phyloP scores from a whole-genome alignment of 108 stramenopile genomes.

The Pseudonitzschia delicatissima region DNA sequence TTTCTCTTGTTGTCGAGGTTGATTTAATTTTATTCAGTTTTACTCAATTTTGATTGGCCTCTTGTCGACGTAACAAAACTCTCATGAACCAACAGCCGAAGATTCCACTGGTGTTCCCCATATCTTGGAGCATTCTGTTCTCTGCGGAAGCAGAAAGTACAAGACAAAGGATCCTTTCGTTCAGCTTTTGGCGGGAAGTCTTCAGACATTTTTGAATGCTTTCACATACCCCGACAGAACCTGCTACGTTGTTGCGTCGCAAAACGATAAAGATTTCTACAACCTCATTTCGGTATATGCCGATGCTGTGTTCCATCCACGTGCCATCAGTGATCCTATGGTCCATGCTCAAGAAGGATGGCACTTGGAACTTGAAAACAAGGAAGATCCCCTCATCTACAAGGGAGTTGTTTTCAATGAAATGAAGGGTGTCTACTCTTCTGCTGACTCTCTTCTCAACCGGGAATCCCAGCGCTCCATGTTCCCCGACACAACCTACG shows the following conservation, averaged over 20 bases:
- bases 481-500: conserved; percentile 96
- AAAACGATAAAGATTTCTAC: conserved; percentile 98
- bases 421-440: conserved; percentile 99
- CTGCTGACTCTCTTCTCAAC: conserved; percentile 84
- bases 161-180: conserved; percentile 98
- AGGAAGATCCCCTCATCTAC: conserved; percentile 85
- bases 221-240: conserved; percentile 99
- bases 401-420: conserved; percentile 99
- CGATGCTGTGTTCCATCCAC: conserved; percentile 95
- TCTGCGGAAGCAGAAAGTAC: conserved; percentile 96
- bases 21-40: background rate
- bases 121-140: conserved; percentile 97
- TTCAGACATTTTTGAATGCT: conserved; percentile 99
- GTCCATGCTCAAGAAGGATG: conserved; percentile 97
- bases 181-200: conserved; percentile 89
- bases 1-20: background rate
- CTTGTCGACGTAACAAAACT: too few species aligned
- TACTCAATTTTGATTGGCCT: background rate
- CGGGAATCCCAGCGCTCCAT: conserved; percentile 89
- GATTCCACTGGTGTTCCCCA: conserved; percentile 98
- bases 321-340: conserved; percentile 87
- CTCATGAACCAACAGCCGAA: conserved; percentile 31
- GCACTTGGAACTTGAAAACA: conserved; percentile 94
- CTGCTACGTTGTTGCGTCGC: conserved; percentile 97
- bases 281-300: conserved; percentile 98